Percentiles rank a stretch among this genome's conserved stretches.
Evolutionary conservation across 2,329 filamentous ascomycete genomes (phyloP).

Genomic region (Lizonia empirigonia): DNA sequence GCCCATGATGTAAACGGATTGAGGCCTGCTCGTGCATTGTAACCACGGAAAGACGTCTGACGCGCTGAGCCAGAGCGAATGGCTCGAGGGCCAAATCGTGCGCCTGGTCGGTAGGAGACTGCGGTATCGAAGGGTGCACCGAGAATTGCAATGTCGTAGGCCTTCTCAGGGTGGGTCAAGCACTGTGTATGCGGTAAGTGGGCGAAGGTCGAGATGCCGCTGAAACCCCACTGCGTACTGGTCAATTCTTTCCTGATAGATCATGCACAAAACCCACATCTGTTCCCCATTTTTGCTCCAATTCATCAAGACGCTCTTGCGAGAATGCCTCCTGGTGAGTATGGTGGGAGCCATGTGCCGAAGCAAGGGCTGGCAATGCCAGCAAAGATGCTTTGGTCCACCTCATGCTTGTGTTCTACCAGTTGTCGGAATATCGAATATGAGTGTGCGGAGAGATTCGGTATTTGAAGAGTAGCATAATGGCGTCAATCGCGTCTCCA

Average conservation of each 20-base stretch:
- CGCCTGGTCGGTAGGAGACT: slow-evolving; percentile 52
- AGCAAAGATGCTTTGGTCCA: slow-evolving; percentile 9
- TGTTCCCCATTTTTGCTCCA: slow-evolving; percentile 50
- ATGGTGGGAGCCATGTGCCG: slow-evolving; percentile 27
- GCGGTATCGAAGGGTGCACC: slow-evolving; percentile 59
- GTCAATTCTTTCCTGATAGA: slow-evolving; percentile 9
- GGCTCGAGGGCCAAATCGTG: slow-evolving; percentile 82
- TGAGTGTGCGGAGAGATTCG: background rate
- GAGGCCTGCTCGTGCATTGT: slow-evolving; percentile 79
- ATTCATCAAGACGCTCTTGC: slow-evolving; percentile 38
- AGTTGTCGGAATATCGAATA: background rate
- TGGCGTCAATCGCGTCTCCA: slow-evolving; percentile 17
- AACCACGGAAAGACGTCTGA: slow-evolving; percentile 79
- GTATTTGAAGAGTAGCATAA: slow-evolving; percentile 7
- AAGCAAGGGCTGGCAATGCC: slow-evolving; percentile 8
- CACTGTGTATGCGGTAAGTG: slow-evolving; percentile 56
- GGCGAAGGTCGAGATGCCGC: slow-evolving; percentile 67
- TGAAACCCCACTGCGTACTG: slow-evolving; percentile 64
- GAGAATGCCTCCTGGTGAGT: slow-evolving; percentile 38
- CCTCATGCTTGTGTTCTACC: slow-evolving; percentile 2
- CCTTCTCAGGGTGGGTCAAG: slow-evolving; percentile 52
- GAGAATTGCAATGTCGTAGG: slow-evolving; percentile 56
- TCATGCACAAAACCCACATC: slow-evolving; percentile 35
- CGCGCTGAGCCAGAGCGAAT: slow-evolving; percentile 84
- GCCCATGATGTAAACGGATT: slow-evolving; percentile 86